phyloP scores from a whole-genome alignment of 75 land plant genomes.

The Pinus albicaulis region DNA sequence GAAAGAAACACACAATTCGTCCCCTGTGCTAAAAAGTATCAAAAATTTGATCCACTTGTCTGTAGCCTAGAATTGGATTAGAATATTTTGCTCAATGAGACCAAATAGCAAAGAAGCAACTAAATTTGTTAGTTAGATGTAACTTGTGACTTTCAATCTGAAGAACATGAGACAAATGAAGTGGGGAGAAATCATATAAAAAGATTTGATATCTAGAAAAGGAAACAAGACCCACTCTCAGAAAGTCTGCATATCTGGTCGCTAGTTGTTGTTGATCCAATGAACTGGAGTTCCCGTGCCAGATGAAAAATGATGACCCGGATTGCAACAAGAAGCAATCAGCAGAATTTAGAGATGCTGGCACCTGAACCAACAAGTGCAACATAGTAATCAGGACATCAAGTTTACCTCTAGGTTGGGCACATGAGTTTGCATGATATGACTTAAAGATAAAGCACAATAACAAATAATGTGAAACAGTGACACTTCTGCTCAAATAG shows the following conservation, averaged over 20 bases:
- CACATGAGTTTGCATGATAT: neutral
- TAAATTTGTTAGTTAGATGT: neutral
- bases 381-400: conserved; percentile 1
- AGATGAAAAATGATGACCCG: conserved; percentile 62
- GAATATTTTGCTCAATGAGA: too few species aligned
- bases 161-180: neutral
- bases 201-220: neutral
- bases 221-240: conserved; percentile 55
- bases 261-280: conserved; percentile 87
- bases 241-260: conserved; percentile 71
- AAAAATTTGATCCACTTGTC: too few species aligned
- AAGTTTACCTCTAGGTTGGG: too few species aligned
- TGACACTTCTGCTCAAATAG: neutral
- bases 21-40: neutral
- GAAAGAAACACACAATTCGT: neutral
- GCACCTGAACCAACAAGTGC: conserved; percentile 46
- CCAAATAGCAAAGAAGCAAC: too few species aligned
- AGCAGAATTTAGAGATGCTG: conserved; percentile 73
- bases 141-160: neutral
- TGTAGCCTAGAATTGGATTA: too few species aligned
- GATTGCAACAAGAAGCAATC: conserved; percentile 91
- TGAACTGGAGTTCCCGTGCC: conserved; percentile 87
- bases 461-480: neutral
- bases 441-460: neutral
- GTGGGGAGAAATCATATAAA: neutral